phyloP scores from a whole-genome alignment of 1,284 basidiomycete species.

The Ceratobasidium sp. region DNA sequence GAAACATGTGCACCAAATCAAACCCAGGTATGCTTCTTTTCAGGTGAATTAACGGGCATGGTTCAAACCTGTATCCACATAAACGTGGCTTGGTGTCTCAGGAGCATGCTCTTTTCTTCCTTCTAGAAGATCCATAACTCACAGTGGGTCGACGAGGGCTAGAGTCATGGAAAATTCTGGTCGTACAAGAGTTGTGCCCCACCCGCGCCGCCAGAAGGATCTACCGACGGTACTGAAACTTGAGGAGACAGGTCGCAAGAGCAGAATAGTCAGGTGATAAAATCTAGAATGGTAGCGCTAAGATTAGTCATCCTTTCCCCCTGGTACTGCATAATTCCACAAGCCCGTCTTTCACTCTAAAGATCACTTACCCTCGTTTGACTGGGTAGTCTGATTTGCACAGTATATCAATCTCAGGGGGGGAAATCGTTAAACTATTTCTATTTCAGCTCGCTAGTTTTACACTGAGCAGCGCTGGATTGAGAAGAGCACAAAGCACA shows the following conservation, averaged over 20 bases:
- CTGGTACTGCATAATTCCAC: no score
- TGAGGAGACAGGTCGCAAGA: no score
- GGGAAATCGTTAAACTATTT: not conserved
- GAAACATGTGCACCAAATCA: not conserved
- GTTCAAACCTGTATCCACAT: not conserved
- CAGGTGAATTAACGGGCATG: not conserved
- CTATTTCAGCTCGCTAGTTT: not conserved
- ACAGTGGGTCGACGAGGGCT: not conserved
- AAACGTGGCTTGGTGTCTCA: not conserved
- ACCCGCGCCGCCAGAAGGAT: no score
- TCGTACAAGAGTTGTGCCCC: no score
- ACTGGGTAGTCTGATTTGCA: not conserved
- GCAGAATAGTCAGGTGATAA: not conserved
- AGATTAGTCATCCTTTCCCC: not conserved
- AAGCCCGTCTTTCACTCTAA: no score
- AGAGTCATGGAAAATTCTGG: not conserved
- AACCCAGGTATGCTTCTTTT: not conserved
- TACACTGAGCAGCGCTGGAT: not conserved
- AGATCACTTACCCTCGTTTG: no score
- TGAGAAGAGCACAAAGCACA: not conserved
- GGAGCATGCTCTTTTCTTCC: not conserved
- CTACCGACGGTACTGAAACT: not conserved
- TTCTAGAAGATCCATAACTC: not conserved
- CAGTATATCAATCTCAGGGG: not conserved
- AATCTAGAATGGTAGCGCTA: not conserved